These are phyloP conservation scores for Astrocystis sublimbata DNA, from an alignment of 495 filamentous ascomycete species.

Conservation along the genomic window DNA sequence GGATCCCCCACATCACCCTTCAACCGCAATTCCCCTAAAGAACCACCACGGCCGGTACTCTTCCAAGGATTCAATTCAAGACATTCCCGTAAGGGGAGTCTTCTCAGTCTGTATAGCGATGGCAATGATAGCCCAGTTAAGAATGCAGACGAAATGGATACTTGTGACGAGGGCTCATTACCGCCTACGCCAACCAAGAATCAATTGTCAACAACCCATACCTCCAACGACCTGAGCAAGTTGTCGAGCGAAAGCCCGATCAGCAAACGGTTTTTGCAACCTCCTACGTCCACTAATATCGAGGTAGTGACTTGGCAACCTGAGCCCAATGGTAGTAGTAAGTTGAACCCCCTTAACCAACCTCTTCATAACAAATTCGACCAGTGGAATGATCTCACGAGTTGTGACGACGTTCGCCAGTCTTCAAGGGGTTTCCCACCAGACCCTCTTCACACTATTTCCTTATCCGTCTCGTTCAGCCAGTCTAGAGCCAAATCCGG, in stretches of 20 bases:
- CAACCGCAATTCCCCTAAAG: slow-evolving; percentile 19
- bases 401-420: slow-evolving; percentile 10
- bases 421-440: slow-evolving; percentile 23
- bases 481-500: slow-evolving; percentile 39
- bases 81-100: slow-evolving; percentile 66
- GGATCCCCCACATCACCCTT: slow-evolving; percentile 62
- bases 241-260: slow-evolving; percentile 36
- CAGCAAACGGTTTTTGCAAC: slow-evolving; percentile 30
- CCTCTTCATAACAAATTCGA: slow-evolving; percentile 10
- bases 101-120: slow-evolving; percentile 75
- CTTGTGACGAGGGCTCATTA: slow-evolving; percentile 64
- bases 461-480: slow-evolving; percentile 35
- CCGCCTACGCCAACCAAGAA: slow-evolving; percentile 91
- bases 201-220: slow-evolving; percentile 26
- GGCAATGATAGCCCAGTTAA: slow-evolving; percentile 57
- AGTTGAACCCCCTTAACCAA: slow-evolving; percentile 38
- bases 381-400: slow-evolving; percentile 1
- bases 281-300: slow-evolving; percentile 29
- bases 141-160: slow-evolving; percentile 56
- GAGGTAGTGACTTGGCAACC: slow-evolving; percentile 19
- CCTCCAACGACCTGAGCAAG: slow-evolving; percentile 23
- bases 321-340: slow-evolving; percentile 39
- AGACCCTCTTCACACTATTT: slow-evolving; percentile 20
- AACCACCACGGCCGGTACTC: slow-evolving; percentile 34
- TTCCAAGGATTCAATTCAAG: slow-evolving; percentile 41